Evolutionary conservation across 2,329 filamentous ascomycete species (phyloP).

Genomic region (Penicillium sp.): DNA sequence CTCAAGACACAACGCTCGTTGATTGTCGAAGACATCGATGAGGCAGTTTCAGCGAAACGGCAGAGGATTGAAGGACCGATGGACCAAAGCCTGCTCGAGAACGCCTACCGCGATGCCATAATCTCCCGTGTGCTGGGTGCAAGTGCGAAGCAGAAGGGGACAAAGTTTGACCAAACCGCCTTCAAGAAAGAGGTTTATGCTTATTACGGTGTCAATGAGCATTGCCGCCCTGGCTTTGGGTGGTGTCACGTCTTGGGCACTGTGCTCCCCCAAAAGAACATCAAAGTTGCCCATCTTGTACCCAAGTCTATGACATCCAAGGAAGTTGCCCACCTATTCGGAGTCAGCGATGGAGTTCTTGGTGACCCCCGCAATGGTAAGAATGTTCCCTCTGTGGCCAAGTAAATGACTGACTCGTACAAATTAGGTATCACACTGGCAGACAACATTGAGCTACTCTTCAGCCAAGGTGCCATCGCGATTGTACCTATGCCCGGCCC

Average conservation of each 20-base stretch:
- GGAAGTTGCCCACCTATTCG: neutral
- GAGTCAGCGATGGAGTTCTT: neutral
- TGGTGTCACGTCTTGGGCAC: neutral
- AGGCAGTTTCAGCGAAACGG: neutral
- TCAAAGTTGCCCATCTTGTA: neutral
- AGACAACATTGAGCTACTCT: neutral
- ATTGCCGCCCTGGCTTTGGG: neutral
- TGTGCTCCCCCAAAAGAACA: neutral
- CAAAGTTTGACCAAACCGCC: neutral
- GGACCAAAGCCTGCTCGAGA: neutral
- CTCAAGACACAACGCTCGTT: neutral
- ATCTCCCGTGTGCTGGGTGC: neutral
- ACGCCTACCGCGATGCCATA: neutral
- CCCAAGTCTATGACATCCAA: neutral
- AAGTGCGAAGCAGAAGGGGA: neutral
- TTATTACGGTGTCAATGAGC: neutral
- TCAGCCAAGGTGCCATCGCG: neutral
- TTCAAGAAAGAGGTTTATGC: neutral
- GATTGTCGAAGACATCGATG: neutral
- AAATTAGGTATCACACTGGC: neutral
- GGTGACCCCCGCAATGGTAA: neutral
- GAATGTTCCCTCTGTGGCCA: neutral
- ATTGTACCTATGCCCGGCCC: neutral
- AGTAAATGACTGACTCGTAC: neutral
- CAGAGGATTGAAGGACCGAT: neutral